These are phyloP conservation scores for Plasmodium gaboni DNA, from an alignment of 169 alveolate genomes.

Conservation along the genomic window DNA sequence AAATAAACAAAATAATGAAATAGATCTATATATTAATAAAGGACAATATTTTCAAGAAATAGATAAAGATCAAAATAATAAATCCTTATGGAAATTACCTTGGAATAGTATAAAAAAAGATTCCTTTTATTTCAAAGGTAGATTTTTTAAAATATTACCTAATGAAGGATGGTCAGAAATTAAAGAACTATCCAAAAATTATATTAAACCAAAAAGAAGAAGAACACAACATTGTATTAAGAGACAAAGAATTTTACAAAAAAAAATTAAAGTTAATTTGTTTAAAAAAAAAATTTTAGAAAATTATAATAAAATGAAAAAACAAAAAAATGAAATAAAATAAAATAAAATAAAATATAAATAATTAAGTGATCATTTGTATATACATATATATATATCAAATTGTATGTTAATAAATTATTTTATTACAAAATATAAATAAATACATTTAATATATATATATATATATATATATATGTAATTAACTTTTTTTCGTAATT, in stretches of 20 bases:
- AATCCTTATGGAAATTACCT: slow-evolving; percentile 69
- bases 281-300: slow-evolving; percentile 63
- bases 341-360: too few species aligned
- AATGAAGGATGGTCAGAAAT: slow-evolving; percentile 69
- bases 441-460: too few species aligned
- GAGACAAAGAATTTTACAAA: slow-evolving; percentile 70
- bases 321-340: not conserved
- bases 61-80: slow-evolving; percentile 26
- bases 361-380: too few species aligned
- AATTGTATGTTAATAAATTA: too few species aligned
- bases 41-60: slow-evolving; percentile 41
- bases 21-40: slow-evolving; percentile 11
- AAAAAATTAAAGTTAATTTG: slow-evolving; percentile 71
- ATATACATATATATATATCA: too few species aligned
- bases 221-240: slow-evolving; percentile 71
- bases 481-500: too few species aligned
- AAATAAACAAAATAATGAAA: slow-evolving; percentile 20
- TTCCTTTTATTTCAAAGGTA: slow-evolving; percentile 62
- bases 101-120: slow-evolving; percentile 62
- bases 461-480: too few species aligned
- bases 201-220: slow-evolving; percentile 68
- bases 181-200: slow-evolving; percentile 61
- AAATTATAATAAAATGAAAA: slow-evolving; percentile 26
- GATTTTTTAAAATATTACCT: slow-evolving; percentile 68
- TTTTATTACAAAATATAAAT: too few species aligned